phyloP scores from a whole-genome alignment of 164 flowering plant species.

The Cinnamomum chago region DNA sequence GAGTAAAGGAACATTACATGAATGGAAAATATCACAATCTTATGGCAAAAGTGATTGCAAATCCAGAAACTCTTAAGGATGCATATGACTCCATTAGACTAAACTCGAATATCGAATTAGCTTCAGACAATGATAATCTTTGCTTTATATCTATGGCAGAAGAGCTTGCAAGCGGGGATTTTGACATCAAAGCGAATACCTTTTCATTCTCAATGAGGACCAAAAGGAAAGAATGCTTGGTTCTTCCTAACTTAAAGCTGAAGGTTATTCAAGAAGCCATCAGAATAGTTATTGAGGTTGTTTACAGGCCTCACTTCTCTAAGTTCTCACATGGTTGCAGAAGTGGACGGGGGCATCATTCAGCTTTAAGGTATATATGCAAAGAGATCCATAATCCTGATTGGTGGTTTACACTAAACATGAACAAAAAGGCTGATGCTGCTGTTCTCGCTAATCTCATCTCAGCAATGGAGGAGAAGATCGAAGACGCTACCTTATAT shows the following conservation, averaged over 20 bases:
- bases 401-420: constrained; percentile 72
- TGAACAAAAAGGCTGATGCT: constrained; percentile 53
- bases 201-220: constrained; percentile 47
- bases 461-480: constrained; percentile 58
- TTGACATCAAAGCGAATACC: constrained; percentile 61
- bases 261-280: constrained; percentile 80
- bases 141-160: constrained; percentile 57
- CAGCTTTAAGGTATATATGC: constrained; percentile 64
- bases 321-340: constrained; percentile 89
- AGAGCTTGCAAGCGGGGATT: constrained; percentile 49
- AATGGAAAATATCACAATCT: constrained; percentile 69
- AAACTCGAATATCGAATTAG: constrained; percentile 54
- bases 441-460: constrained; percentile 46
- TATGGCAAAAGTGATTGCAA: constrained; percentile 65
- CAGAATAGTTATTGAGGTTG: constrained; percentile 74
- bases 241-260: constrained; percentile 71
- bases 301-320: constrained; percentile 76
- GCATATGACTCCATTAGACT: constrained; percentile 36
- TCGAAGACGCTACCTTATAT: constrained; percentile 56
- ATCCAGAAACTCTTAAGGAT: constrained; percentile 22
- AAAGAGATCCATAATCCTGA: constrained; percentile 58
- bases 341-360: constrained; percentile 68
- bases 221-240: constrained; percentile 47
- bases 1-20: constrained; percentile 65
- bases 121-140: constrained; percentile 24